Percentiles rank a stretch among this genome's conserved stretches.
These are phyloP conservation scores for Dendrobium nobile DNA, from an alignment of 106 monocot species.

Conservation along the genomic window DNA sequence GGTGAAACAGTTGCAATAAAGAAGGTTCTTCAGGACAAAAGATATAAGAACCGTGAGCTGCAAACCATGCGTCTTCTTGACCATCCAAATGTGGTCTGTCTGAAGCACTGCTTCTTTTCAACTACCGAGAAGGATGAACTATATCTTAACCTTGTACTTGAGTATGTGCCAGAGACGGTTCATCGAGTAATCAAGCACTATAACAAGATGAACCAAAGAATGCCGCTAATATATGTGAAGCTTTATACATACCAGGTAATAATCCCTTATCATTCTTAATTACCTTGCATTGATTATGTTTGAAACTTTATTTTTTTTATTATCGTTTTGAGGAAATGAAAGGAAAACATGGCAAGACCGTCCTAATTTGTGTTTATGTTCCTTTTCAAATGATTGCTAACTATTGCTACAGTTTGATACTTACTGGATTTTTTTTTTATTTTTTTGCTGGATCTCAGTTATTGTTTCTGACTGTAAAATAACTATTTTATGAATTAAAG, in stretches of 20 bases:
- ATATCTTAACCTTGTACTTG: constrained; percentile 49
- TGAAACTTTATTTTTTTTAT: too few relatives aligned
- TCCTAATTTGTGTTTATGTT: too few relatives aligned
- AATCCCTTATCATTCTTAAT: too few relatives aligned
- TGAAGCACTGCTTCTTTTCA: constrained; percentile 61
- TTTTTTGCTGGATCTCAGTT: too few relatives aligned
- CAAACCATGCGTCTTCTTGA: constrained; percentile 39
- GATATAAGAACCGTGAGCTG: constrained; percentile 29
- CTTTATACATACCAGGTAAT: constrained; percentile 55
- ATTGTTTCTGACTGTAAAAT: too few relatives aligned
- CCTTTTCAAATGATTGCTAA: too few relatives aligned
- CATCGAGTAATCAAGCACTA: constrained; percentile 56
- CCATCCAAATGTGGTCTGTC: constrained; percentile 51
- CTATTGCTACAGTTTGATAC: too few relatives aligned
- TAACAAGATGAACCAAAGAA: constrained; percentile 50
- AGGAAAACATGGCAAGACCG: too few relatives aligned
- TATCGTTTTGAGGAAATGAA: too few relatives aligned
- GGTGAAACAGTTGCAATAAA: constrained; percentile 30
- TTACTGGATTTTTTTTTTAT: too few relatives aligned
- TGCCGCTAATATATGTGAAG: constrained; percentile 36
- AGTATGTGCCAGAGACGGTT: constrained; percentile 35
- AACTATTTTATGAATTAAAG: too few relatives aligned
- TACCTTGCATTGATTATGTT: too few relatives aligned
- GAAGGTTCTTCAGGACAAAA: constrained; percentile 31
- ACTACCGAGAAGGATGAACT: constrained; percentile 60